Percentiles rank a stretch among this genome's conserved stretches.
Conservation (phyloP, 345 rosid genomes). For the Xanthoceras sorbifolium region DNA sequence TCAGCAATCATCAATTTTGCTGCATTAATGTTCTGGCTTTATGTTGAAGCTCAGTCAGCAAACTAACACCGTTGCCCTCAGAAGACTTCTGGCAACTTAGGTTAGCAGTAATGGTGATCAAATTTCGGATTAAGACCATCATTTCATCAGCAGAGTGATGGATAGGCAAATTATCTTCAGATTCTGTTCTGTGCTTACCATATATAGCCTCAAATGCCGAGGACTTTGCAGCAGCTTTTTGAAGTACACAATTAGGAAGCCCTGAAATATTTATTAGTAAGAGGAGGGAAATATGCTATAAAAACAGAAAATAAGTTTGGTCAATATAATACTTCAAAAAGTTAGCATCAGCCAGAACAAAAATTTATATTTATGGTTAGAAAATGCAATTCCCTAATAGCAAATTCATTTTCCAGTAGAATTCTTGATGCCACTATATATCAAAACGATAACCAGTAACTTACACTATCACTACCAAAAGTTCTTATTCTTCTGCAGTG, state of each 20-base stretch:
- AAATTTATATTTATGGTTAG: background rate
- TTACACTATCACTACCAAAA: background rate
- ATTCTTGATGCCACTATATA: background rate
- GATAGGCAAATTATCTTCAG: constrained; percentile 11
- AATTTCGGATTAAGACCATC: constrained; percentile 40
- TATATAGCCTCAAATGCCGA: constrained; percentile 64
- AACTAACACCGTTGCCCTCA: constrained; percentile 14
- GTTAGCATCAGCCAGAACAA: too few species aligned
- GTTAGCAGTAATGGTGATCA: constrained; percentile 29
- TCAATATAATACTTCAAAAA: background rate
- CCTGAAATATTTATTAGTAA: constrained; percentile 47
- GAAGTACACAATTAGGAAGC: constrained; percentile 65
- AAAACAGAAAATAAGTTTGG: background rate
- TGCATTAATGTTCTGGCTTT: constrained; percentile 47
- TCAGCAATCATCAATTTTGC: constrained; percentile 25
- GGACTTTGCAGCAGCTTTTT: constrained; percentile 68
- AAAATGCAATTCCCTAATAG: background rate
- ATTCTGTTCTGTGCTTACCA: constrained; percentile 40
- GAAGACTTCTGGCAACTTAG: constrained; percentile 22
- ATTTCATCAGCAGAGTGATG: constrained; percentile 24
- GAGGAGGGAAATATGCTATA: constrained; percentile 11
- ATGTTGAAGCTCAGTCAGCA: constrained; percentile 48
- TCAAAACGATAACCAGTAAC: background rate
- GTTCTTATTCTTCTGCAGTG: constrained; percentile 1
- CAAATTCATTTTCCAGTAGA: background rate